These are phyloP conservation scores for Patellaria atrata DNA, from an alignment of 495 filamentous ascomycete species.

Conservation along the genomic window DNA sequence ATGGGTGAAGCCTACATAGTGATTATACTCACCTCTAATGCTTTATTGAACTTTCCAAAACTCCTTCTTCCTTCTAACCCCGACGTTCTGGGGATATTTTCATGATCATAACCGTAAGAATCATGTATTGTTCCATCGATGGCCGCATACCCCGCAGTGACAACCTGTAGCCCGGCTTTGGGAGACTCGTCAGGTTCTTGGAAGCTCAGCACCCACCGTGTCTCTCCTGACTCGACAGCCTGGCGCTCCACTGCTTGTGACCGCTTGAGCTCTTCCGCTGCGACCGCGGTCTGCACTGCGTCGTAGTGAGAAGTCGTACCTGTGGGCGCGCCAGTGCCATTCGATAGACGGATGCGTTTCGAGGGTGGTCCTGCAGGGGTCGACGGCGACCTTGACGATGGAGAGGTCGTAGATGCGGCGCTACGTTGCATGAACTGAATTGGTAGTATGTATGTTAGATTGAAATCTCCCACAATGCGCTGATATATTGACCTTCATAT, in stretches of 20 bases:
- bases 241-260: constrained; percentile 53
- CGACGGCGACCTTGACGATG: constrained; percentile 29
- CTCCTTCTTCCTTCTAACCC: constrained; percentile 30
- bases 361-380: constrained; percentile 30
- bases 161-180: constrained; percentile 21
- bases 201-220: constrained; percentile 68
- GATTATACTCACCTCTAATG: constrained; percentile 14
- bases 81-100: constrained; percentile 7
- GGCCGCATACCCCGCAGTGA: constrained; percentile 31
- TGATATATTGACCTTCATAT: constrained; percentile 53
- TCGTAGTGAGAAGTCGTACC: constrained; percentile 30
- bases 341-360: constrained; percentile 34
- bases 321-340: constrained; percentile 23
- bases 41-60: constrained; percentile 27
- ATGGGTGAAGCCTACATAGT: constrained; percentile 4
- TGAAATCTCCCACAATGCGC: background rate
- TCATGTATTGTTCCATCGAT: constrained; percentile 26
- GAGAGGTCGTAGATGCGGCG: constrained; percentile 33
- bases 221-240: constrained; percentile 65
- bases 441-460: background rate
- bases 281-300: constrained; percentile 52
- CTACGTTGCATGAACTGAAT: constrained; percentile 87
- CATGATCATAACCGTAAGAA: constrained; percentile 15
- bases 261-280: constrained; percentile 61
- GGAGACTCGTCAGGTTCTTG: constrained; percentile 21